These are phyloP conservation scores for Xylaria sp. DNA, from an alignment of 2,329 filamentous ascomycete genomes.

Conservation along the genomic window DNA sequence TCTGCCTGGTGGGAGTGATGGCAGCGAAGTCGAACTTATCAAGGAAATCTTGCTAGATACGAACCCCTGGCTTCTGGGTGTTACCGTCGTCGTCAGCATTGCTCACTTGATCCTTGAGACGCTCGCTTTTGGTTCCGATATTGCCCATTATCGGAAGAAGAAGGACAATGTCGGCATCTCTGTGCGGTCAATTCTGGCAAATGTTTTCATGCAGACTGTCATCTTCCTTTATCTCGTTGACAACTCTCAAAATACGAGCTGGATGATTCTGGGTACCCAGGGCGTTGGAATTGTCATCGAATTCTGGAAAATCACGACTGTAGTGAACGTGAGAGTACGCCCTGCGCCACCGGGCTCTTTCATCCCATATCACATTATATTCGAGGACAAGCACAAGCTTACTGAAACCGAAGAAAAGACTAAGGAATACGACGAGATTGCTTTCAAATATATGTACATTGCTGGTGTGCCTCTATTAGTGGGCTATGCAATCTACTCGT, in stretches of 20 bases:
- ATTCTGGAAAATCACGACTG: conserved; percentile 95
- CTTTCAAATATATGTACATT: conserved; percentile 97
- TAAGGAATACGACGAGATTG: conserved; percentile 97
- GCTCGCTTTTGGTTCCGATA: conserved; percentile 96
- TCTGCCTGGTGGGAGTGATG: conserved; percentile 82
- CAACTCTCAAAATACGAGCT: conserved; percentile 96
- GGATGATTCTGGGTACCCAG: conserved; percentile 98
- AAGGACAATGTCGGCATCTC: conserved; percentile 98
- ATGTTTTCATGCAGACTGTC: conserved; percentile 95
- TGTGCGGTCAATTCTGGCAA: conserved; percentile 93
- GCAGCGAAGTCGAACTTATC: conserved; percentile 94
- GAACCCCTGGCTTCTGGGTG: conserved; percentile 84
- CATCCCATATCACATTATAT: conserved; percentile 81
- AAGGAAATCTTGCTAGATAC: conserved; percentile 95
- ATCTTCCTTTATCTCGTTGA: conserved; percentile 98
- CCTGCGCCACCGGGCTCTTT: conserved; percentile 73
- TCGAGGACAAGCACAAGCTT: conserved; percentile 97
- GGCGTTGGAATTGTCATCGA: conserved; percentile 78
- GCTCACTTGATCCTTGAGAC: conserved; percentile 96
- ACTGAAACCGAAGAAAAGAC: conserved; percentile 97
- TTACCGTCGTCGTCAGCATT: conserved; percentile 85
- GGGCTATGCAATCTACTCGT: conserved; percentile 90
- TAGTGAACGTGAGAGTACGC: conserved; percentile 87
- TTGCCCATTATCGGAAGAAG: conserved; percentile 98
- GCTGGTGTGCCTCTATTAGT: conserved; percentile 87